These are phyloP conservation scores for Chloranthus sessilifolius DNA, from an alignment of 164 flowering plant species.

Conservation along the genomic window DNA sequence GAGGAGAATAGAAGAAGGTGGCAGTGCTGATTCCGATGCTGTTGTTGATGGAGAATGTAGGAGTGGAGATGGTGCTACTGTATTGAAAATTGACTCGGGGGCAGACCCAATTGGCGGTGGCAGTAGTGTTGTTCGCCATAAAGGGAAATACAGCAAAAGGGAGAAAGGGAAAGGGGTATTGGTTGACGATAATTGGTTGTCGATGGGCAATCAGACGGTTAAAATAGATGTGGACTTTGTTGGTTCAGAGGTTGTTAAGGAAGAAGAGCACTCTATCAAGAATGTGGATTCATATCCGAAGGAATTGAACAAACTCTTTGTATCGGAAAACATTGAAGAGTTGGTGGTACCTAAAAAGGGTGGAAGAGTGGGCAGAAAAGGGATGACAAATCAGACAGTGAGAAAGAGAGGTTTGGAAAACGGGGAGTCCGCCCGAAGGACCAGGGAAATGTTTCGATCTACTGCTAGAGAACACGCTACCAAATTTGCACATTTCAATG, in stretches of 20 bases:
- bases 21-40: conserved; percentile 2
- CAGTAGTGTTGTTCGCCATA: conserved; percentile 2
- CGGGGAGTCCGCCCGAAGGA: not conserved
- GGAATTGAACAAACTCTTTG: not conserved
- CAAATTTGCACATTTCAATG: conserved; percentile 44
- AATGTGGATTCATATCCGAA: not conserved
- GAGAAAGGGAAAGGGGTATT: conserved; percentile 31
- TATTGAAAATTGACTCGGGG: not conserved
- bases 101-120: conserved; percentile 6
- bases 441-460: conserved; percentile 25
- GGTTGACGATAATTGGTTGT: conserved; percentile 11
- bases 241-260: conserved; percentile 7
- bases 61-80: not conserved
- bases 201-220: conserved; percentile 3
- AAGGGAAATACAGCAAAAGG: conserved; percentile 20
- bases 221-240: not conserved
- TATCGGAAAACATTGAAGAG: too few species aligned
- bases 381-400: not conserved
- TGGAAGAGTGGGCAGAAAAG: not conserved
- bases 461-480: conserved; percentile 43
- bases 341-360: not conserved
- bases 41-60: not conserved
- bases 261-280: not conserved
- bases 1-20: conserved; percentile 12
- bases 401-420: not conserved